Percentiles rank a stretch among this genome's conserved stretches.
These are phyloP conservation scores for Rhinocladiella similis DNA, from an alignment of 2,329 filamentous ascomycete species.

Conservation along the genomic window DNA sequence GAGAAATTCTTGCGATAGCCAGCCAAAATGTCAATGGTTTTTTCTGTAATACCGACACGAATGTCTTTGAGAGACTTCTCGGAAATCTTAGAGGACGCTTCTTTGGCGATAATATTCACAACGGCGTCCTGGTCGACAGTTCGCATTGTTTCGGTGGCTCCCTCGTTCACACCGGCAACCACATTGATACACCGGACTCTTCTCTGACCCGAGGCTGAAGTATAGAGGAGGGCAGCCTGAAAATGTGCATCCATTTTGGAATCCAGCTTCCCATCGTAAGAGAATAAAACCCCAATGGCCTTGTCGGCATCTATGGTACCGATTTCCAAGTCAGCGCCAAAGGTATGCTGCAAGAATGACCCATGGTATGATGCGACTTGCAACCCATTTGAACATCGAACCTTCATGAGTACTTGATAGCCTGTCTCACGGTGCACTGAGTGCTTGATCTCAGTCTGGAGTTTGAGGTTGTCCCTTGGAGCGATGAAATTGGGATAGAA, in stretches of 20 bases:
- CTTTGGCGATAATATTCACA: conserved; percentile 83
- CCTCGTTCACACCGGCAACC: conserved; percentile 87
- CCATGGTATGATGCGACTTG: conserved; percentile 94
- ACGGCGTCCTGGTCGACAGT: conserved; percentile 96
- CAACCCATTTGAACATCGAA: conserved; percentile 92
- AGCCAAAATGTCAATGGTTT: conserved; percentile 87
- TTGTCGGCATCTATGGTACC: conserved; percentile 92
- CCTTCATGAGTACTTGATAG: conserved; percentile 96
- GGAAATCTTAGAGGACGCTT: conserved; percentile 80
- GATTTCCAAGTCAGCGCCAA: conserved; percentile 91
- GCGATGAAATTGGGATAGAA: conserved; percentile 97
- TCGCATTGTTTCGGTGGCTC: conserved; percentile 79
- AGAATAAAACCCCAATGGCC: conserved; percentile 86
- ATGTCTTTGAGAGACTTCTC: conserved; percentile 81
- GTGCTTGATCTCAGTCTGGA: conserved; percentile 83
- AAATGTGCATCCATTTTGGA: conserved; percentile 96
- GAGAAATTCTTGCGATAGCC: conserved; percentile 92
- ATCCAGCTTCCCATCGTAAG: conserved; percentile 96
- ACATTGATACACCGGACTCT: conserved; percentile 91
- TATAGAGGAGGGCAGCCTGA: conserved; percentile 92
- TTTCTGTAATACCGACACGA: conserved; percentile 78
- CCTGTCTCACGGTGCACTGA: conserved; percentile 86
- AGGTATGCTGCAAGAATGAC: conserved; percentile 93
- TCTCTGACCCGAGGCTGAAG: conserved; percentile 82
- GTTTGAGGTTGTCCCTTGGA: conserved; percentile 78